Evolutionary conservation across 2,329 filamentous ascomycete species (phyloP), one percentile per base, ranked within the genome.

Genomic region (Rugonectria rugulosa): DNA sequence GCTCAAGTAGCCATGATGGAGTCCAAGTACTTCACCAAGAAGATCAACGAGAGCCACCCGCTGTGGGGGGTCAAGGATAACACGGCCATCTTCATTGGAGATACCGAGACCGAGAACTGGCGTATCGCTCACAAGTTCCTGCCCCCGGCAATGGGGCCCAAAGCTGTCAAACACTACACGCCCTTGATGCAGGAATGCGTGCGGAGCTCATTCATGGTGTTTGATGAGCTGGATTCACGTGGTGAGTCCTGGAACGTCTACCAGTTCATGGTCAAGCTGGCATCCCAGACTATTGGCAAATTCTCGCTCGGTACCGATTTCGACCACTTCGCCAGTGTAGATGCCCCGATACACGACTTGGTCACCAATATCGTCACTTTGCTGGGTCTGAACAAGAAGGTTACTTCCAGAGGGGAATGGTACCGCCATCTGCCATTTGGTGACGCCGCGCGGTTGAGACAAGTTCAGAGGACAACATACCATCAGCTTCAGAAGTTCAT

Each of bases 231-330:
- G 14, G 32, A 14, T 36, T 6, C 15, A 15, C n/a, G 6, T 10
- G 15, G 19, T n/a, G 7, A 17, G 32, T 14, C 32, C 32, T 15
- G 29, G 8, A 43, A 43, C 21, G 41, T 43, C 41, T 43, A 43
- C 26, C 41, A 43, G 41, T 43, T 29, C 23, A 43, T 43, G 41
- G 29, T 43, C 41, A 43, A 43, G n/a, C 41, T 43, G 4, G 41
- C 41, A 6, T 24, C 24, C 6, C 41, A 43, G 26, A 43, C 31
- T 10, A 43, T 43, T 11, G 29, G 27, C n/a, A 24, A 26, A n/a
- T 17, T 43, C 12, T 24, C 31, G 17, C 17, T 43, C 24, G 19
- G 19, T 17, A 24, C 17, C 24, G 41, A 43, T 27, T 15, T 43
- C 3, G 19, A 43, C 24, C 41, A 43, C 23, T 43, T 43, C 23